A percentile compares a stretch with the other conserved stretches of the same genome.
Conservation (phyloP, 108 stramenopile genomes). For the Aurantiochytrium sp. region DNA sequence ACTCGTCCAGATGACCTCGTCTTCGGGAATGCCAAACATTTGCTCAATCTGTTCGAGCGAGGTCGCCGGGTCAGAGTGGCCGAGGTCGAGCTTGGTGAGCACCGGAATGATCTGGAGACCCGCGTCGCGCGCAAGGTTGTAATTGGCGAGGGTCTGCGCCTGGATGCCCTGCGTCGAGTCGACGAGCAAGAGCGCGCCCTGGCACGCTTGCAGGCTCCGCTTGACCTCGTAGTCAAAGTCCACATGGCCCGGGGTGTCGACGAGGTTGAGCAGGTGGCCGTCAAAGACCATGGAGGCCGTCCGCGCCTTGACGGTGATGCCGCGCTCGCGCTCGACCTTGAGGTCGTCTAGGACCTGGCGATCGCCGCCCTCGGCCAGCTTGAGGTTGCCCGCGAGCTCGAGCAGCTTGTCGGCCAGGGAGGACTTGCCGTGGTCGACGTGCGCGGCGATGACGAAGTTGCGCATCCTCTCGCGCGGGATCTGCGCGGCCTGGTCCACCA, state of each 20-base stretch:
- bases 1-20: constrained; percentile 17
- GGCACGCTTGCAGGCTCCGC: constrained; percentile 92
- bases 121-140: constrained; percentile 90
- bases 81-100: constrained; percentile 96
- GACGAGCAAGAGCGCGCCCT: constrained; percentile 96
- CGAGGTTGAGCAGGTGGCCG: constrained; percentile 74
- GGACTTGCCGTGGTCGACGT: constrained; percentile 96
- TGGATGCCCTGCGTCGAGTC: constrained; percentile 98
- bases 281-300: constrained; percentile 88
- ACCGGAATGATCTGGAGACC: constrained; percentile 95
- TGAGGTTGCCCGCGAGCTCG: constrained; percentile 65
- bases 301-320: constrained; percentile 97
- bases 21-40: constrained; percentile 67
- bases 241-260: constrained; percentile 85
- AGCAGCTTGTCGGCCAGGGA: constrained; percentile 90
- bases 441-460: constrained; percentile 92
- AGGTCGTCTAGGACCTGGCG: constrained; percentile 90
- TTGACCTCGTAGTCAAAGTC: constrained; percentile 95
- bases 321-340: constrained; percentile 94
- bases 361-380: constrained; percentile 33
- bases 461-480: constrained; percentile 59
- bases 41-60: constrained; percentile 85
- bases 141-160: constrained; percentile 97
- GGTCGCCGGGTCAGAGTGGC: constrained; percentile 91
- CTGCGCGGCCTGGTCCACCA: background rate